Percentiles rank a stretch among this genome's conserved stretches.
Evolutionary conservation across 345 rosid genomes (phyloP).

Genomic region (Moricandia arvensis): DNA sequence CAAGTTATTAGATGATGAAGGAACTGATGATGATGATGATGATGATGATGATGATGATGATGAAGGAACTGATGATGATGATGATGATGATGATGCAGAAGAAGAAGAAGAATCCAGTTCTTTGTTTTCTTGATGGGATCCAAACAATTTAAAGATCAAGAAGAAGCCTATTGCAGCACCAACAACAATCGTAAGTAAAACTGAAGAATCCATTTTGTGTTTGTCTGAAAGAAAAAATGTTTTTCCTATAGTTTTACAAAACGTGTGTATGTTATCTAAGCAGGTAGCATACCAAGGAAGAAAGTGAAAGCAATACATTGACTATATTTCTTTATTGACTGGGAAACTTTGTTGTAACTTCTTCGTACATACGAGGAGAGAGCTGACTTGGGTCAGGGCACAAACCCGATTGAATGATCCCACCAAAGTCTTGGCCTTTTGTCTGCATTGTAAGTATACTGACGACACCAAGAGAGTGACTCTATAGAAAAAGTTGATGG

Average conservation of each 20-base stretch:
- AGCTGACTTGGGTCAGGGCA: neutral
- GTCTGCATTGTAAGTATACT: no score
- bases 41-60: neutral
- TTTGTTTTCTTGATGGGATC: conserved; percentile 6
- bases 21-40: neutral
- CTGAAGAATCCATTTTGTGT: neutral
- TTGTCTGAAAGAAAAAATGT: neutral
- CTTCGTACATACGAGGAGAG: neutral
- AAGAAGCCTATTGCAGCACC: neutral
- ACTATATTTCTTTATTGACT: neutral
- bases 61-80: neutral
- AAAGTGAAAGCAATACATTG: neutral
- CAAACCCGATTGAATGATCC: neutral
- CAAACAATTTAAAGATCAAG: neutral
- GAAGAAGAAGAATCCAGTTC: neutral
- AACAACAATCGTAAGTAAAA: neutral
- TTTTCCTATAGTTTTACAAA: neutral
- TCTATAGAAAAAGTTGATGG: no score
- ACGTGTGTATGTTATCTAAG: neutral
- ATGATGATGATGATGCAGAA: neutral
- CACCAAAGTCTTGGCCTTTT: neutral
- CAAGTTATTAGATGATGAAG: neutral
- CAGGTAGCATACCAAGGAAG: no score
- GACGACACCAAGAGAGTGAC: no score
- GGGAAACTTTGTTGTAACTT: neutral